Evolutionary conservation across 2,329 filamentous ascomycete genomes (phyloP), one percentile per base, ranked within the genome.

Genomic region (Septoria petroselini): DNA sequence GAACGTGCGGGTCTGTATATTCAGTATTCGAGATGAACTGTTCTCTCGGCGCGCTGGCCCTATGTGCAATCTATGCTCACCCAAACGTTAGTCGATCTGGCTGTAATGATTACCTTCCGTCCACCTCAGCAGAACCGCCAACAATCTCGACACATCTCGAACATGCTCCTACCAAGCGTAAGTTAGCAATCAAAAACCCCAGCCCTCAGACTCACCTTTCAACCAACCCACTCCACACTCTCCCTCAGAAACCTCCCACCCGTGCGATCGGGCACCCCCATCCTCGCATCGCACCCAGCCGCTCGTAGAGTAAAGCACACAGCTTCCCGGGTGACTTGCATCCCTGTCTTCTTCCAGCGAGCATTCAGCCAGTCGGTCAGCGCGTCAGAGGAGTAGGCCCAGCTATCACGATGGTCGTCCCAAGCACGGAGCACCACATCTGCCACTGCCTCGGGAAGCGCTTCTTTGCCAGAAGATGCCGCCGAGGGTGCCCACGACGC

Each of bases 321-420:
- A 14, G 53, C 51, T 47, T 64, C 50, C n/a, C 25, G 29, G 18
- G 50, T 55, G 3, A 65, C 53, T n/a, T 44, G 38, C 39, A 56
- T 55, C 1, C 62, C 60, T 1, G 53, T 60, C 53, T 65, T 65
- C 29, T 35, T 42, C 62, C 61, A 64, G 7, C 62, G 44, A 1
- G 53, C 53, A 39, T 65, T 65, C 6, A 64, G 31, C 62, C 63
- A 64, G 17, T 60, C 51, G 3, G 61, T 47, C 30, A 66, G 33
- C 2, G 61, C 58, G 30, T 66, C 62, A n/a, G 58, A 48, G 23
- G 53, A 58, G 3, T 41, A 17, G 11, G 48, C 9, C 54, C 55
- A 62, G 35, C 62, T 54, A 11, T 41, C 18, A 19, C 12, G 6
- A 27, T 61, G 51, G 5, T 21, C 33, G 11, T 62, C 55, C 52